Evolutionary conservation across 2,329 filamentous ascomycete species (phyloP).

Genomic region (Apiospora sp.): DNA sequence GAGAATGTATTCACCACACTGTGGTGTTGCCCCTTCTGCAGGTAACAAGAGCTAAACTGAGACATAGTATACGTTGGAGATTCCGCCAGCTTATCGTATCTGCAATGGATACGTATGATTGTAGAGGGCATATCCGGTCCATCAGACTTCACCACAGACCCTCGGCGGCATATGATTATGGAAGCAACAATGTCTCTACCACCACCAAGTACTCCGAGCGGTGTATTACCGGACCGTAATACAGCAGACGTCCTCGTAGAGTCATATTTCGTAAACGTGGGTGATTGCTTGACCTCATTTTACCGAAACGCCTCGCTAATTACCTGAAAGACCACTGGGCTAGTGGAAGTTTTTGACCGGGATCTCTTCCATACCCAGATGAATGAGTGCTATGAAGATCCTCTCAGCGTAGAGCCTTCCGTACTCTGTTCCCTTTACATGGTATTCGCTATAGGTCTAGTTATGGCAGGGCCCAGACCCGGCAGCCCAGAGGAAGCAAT

Average conservation of each 20-base stretch:
- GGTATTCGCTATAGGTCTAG: slow-evolving; percentile 68
- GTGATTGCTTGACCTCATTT: slow-evolving; percentile 29
- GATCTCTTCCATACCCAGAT: slow-evolving; percentile 57
- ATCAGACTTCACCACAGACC: slow-evolving; percentile 66
- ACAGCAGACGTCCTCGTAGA: slow-evolving; percentile 63
- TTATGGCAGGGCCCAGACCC: slow-evolving; percentile 60
- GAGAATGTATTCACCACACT: neutral
- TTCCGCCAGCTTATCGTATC: slow-evolving; percentile 66
- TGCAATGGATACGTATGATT: slow-evolving; percentile 67
- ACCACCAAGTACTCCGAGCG: slow-evolving; percentile 53
- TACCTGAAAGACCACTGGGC: slow-evolving; percentile 61
- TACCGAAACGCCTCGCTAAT: slow-evolving; percentile 31
- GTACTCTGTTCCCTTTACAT: slow-evolving; percentile 68
- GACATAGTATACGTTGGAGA: slow-evolving; percentile 67
- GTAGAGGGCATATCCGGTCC: slow-evolving; percentile 62
- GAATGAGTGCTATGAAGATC: slow-evolving; percentile 62
- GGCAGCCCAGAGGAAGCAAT: slow-evolving; percentile 58
- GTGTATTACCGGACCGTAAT: slow-evolving; percentile 62
- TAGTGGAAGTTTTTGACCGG: slow-evolving; percentile 67
- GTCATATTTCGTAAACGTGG: slow-evolving; percentile 68
- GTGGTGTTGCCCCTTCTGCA: neutral
- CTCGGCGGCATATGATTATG: slow-evolving; percentile 63
- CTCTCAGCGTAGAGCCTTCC: slow-evolving; percentile 56
- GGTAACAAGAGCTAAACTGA: neutral
- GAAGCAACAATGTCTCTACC: slow-evolving; percentile 61